These are phyloP conservation scores for Chaetomium sp. DNA, from an alignment of 2,329 filamentous ascomycete genomes.

Conservation along the genomic window DNA sequence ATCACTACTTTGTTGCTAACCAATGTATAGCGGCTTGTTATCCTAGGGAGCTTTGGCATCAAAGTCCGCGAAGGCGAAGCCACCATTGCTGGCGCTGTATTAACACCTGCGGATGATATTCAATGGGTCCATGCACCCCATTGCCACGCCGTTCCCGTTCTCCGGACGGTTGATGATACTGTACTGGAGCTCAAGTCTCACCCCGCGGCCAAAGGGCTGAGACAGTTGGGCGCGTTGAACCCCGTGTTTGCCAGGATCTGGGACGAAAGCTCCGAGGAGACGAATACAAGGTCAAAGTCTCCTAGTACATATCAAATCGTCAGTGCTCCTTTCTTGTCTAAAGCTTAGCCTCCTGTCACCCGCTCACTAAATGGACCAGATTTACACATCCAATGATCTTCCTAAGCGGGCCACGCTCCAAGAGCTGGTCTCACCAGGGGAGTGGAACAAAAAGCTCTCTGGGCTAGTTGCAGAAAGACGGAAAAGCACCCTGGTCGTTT, in stretches of 20 bases:
- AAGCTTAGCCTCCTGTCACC: slow-evolving; percentile 13
- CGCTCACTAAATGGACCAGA: slow-evolving; percentile 31
- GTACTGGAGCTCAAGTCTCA: slow-evolving; percentile 51
- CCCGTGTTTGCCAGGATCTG: slow-evolving; percentile 63
- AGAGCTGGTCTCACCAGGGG: slow-evolving; percentile 49
- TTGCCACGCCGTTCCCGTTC: slow-evolving; percentile 63
- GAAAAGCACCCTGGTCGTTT: slow-evolving; percentile 34
- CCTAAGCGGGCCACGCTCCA: slow-evolving; percentile 46
- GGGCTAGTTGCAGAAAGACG: slow-evolving; percentile 35
- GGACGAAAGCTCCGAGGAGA: slow-evolving; percentile 39
- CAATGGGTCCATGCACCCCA: slow-evolving; percentile 60
- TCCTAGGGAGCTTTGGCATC: slow-evolving; percentile 64
- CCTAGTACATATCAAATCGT: slow-evolving; percentile 46
- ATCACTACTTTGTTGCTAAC: slow-evolving; percentile 17
- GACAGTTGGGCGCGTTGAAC: slow-evolving; percentile 52
- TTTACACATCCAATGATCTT: slow-evolving; percentile 47
- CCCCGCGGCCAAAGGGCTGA: slow-evolving; percentile 42
- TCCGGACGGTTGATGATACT: slow-evolving; percentile 47
- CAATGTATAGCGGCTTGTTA: slow-evolving; percentile 46
- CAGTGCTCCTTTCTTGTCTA: slow-evolving; percentile 19
- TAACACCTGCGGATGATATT: slow-evolving; percentile 42
- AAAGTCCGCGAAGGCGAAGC: slow-evolving; percentile 55
- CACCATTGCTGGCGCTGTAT: slow-evolving; percentile 57
- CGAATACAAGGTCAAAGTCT: slow-evolving; percentile 25
- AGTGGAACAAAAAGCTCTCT: slow-evolving; percentile 56